A percentile compares a stretch with the other conserved stretches of the same genome.
These are phyloP conservation scores for Drechslerella dactyloides DNA, from an alignment of 2,329 filamentous ascomycete genomes.

Conservation along the genomic window DNA sequence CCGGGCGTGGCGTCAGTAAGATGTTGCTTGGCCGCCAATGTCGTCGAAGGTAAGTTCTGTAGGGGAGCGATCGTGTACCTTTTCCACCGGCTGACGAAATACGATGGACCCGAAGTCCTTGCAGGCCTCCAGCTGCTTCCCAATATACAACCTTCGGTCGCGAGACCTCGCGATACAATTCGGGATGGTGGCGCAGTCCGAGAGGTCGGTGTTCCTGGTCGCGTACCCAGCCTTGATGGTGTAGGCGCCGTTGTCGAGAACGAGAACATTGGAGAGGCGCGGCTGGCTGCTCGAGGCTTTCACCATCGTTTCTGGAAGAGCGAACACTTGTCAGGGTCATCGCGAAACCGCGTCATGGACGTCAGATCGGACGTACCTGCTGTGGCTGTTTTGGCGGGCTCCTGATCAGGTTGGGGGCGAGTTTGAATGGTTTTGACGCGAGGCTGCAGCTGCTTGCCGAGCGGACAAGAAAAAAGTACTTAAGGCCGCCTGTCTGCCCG, in stretches of 20 bases:
- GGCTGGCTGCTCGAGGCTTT: constrained; percentile 35
- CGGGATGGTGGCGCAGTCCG: constrained; percentile 74
- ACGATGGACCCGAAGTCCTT: constrained; percentile 86
- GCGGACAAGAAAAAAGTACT: background rate
- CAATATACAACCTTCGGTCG: constrained; percentile 78
- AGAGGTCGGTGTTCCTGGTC: constrained; percentile 59
- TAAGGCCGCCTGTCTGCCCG: background rate
- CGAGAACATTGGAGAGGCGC: constrained; percentile 68
- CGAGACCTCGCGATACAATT: constrained; percentile 89
- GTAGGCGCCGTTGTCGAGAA: constrained; percentile 92
- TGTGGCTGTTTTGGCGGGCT: background rate
- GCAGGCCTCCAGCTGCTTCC: constrained; percentile 76
- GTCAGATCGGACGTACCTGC: background rate
- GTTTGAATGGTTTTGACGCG: background rate
- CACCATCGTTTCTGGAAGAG: constrained; percentile 13
- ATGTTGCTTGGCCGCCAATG: constrained; percentile 1
- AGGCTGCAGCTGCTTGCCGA: background rate
- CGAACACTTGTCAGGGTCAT: background rate
- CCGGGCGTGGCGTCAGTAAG: constrained; percentile 17
- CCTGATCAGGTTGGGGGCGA: too few relatives aligned
- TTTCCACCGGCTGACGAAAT: constrained; percentile 88
- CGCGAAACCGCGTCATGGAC: background rate
- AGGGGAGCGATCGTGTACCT: constrained; percentile 57
- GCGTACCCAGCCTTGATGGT: constrained; percentile 88
- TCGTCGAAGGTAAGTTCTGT: background rate